Evolutionary conservation across 2,329 filamentous ascomycete genomes (phyloP), one percentile per base, ranked within the genome.

Genomic region (Colletotrichum lini): DNA sequence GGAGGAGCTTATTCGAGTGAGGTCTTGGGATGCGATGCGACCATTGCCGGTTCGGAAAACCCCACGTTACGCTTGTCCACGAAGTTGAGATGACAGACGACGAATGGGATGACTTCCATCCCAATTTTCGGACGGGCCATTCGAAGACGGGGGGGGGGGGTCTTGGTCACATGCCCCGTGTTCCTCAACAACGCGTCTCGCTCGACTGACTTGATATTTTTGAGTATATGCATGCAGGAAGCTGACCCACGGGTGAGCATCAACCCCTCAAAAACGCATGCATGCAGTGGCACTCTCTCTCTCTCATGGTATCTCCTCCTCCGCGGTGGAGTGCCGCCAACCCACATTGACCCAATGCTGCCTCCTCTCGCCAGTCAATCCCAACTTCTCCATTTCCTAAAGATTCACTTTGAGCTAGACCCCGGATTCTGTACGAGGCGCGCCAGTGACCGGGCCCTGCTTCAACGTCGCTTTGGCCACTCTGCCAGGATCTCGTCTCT

Each of bases 1-100:
- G 15, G 30, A 70, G 47, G 67, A 56, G 62, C 56, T 69, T 70
- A 35, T 60, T 40, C 30, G 21, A 53, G 54, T 21, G n/a, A 12
- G 23, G 30, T 16, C 18, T n/a, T 66, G 21, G 54, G 12, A 35
- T 35, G 30, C 30, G 8, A 35, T 35, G 30, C 8, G 30, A 35
- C 9, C 30, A 30, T 30, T 49, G 42, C 21, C 5, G 21, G 18
- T 30, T 45, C 67, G 62, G 54, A 70, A 69, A 70, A 70, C 38
- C 67, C 23, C 47, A 54, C 49, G 8, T 18, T 21, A 35, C 30
- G 30, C 2, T 35, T 9, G 2, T 54, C 10, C 1, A 8, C 13
- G 0, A n/a, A 15, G 16, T 42, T 6, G n/a, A 10, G 23, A n/a
- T n/a, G 44, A 15, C 35, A 12, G 8, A 16, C 26, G 40, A 42